These are phyloP conservation scores for Pythium sp. DNA, from an alignment of 352 stramenopile species.

Conservation along the genomic window DNA sequence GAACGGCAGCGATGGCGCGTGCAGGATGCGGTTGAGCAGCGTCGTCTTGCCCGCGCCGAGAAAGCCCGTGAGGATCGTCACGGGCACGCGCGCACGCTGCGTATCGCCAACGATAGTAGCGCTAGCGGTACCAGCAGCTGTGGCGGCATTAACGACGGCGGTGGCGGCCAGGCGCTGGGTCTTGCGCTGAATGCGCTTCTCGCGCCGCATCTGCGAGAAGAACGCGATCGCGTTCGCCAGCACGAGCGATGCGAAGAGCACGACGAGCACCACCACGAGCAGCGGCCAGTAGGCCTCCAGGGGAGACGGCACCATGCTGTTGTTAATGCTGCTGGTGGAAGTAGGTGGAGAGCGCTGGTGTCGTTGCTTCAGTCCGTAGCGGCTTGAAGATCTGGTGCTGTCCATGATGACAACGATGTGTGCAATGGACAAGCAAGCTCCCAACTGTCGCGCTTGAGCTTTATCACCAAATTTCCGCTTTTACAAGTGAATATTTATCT, in stretches of 20 bases:
- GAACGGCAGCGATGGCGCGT: conserved; percentile 79
- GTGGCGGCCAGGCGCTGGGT: conserved; percentile 36
- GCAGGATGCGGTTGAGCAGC: conserved; percentile 94
- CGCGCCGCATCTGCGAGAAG: conserved; percentile 57
- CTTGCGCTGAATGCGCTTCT: conserved; percentile 59
- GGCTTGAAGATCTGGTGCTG: not conserved
- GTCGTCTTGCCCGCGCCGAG: conserved; percentile 96
- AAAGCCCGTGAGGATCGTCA: conserved; percentile 95
- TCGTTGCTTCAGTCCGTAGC: conserved; percentile 4
- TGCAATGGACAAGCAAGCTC: not conserved
- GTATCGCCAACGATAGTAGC: not conserved
- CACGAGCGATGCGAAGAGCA: conserved; percentile 50
- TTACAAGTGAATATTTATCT: not conserved
- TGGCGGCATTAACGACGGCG: not conserved
- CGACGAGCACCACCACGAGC: conserved; percentile 15
- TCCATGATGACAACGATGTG: not conserved
- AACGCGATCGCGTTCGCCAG: conserved; percentile 67
- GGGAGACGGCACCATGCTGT: conserved; percentile 21
- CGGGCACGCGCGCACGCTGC: conserved; percentile 38
- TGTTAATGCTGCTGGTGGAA: not conserved
- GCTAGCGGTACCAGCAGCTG: conserved; percentile 3
- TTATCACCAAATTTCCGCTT: not conserved
- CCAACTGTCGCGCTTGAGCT: not conserved
- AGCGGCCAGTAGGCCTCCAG: conserved; percentile 26
- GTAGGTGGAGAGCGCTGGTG: not conserved